phyloP scores from a whole-genome alignment of 495 filamentous ascomycete genomes.

The Mycothermus thermophilus region DNA sequence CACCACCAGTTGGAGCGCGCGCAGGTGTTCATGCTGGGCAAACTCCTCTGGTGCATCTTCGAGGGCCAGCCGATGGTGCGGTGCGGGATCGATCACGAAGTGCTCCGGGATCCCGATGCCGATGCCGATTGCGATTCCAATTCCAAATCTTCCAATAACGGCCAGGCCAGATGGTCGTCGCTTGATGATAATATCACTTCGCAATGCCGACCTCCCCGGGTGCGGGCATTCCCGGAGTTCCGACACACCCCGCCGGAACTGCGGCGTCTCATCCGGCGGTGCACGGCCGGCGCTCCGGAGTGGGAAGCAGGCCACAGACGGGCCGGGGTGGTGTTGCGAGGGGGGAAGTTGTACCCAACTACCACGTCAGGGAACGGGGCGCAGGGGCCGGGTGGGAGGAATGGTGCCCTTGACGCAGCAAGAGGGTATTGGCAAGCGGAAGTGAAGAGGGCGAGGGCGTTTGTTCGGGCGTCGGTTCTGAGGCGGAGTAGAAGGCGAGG shows the following conservation, averaged over 20 bases:
- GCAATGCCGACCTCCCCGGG: too few relatives aligned
- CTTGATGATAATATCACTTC: too few relatives aligned
- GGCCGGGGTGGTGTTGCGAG: slow-evolving; percentile 4
- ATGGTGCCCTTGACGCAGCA: slow-evolving; percentile 1
- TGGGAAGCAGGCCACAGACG: slow-evolving; percentile 4
- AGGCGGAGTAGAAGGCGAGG: too few relatives aligned
- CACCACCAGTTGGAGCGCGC: slow-evolving; percentile 16
- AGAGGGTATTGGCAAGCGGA: slow-evolving; percentile 4
- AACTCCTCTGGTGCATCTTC: slow-evolving; percentile 27
- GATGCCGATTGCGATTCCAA: not conserved
- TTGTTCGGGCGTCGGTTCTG: not conserved
- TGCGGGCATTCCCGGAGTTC: slow-evolving; percentile 15
- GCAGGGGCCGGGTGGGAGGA: not conserved
- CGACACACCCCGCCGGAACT: slow-evolving; percentile 7
- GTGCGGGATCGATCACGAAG: slow-evolving; percentile 16
- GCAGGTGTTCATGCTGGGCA: slow-evolving; percentile 25
- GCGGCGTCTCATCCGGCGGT: slow-evolving; percentile 10
- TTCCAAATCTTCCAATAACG: too few relatives aligned
- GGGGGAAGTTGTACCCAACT: slow-evolving; percentile 7
- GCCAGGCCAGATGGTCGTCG: not conserved
- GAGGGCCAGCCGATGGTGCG: slow-evolving; percentile 12
- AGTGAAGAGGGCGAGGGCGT: slow-evolving; percentile 3
- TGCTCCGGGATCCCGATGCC: slow-evolving; percentile 8
- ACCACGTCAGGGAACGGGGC: too few relatives aligned
- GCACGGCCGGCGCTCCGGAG: slow-evolving; percentile 16